Evolutionary conservation across 2,329 filamentous ascomycete genomes (phyloP).

Genomic region (Ophiostoma piceae): DNA sequence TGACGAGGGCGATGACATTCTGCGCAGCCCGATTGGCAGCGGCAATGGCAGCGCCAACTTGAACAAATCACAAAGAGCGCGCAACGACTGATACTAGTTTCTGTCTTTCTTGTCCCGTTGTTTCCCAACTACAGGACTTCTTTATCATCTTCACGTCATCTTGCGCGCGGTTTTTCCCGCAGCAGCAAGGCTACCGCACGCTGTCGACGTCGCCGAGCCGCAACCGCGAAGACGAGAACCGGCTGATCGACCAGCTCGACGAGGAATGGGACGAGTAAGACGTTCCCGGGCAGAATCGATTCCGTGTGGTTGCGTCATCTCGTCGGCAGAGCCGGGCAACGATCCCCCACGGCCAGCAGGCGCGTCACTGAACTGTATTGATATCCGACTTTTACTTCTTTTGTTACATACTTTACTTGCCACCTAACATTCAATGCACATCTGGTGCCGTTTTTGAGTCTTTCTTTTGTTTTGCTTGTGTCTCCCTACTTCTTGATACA

Average conservation of each 20-base stretch:
- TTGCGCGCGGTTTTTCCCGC: conserved; percentile 61
- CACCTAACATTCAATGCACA: neutral
- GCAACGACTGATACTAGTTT: conserved; percentile 28
- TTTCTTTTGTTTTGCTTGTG: neutral
- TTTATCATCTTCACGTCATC: conserved; percentile 65
- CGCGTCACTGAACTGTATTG: neutral
- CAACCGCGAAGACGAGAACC: conserved; percentile 76
- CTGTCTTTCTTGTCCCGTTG: conserved; percentile 6
- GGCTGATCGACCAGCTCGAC: conserved; percentile 90
- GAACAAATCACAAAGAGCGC: conserved; percentile 14
- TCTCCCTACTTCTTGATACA: neutral
- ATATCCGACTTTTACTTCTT: neutral
- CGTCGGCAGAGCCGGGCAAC: neutral
- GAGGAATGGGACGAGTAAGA: conserved; percentile 78
- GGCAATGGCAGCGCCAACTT: neutral
- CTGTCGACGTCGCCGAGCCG: conserved; percentile 51
- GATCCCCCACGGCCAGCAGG: neutral
- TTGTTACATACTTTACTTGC: neutral
- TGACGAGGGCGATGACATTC: conserved; percentile 10
- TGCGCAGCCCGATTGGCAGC: neutral
- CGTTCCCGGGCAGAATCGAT: no score
- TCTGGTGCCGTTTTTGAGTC: neutral
- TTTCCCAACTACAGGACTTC: conserved; percentile 46
- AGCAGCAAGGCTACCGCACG: conserved; percentile 61
- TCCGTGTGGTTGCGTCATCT: neutral